A percentile compares a stretch with the other conserved stretches of the same genome.
Evolutionary conservation across 176 grass and related monocot species (phyloP).

Genomic region (Dendrocalamus sinicus): DNA sequence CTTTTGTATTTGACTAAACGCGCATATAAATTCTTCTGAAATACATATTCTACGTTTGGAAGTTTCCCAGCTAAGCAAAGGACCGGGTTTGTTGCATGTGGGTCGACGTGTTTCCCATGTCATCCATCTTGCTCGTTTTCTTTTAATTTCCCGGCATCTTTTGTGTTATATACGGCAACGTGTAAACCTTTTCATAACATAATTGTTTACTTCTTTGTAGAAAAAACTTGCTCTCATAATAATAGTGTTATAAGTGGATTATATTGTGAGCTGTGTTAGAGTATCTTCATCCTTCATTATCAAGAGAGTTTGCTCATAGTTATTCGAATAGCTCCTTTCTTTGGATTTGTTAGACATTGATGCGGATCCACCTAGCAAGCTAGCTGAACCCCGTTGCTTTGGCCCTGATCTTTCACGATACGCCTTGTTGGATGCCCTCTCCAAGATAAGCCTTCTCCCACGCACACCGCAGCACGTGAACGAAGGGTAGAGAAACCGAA

Average conservation of each 20-base stretch:
- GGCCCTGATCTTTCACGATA: too few relatives aligned
- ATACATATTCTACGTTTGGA: neutral
- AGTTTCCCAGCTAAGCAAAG: too few relatives aligned
- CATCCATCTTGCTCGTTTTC: neutral
- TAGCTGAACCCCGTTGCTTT: too few relatives aligned
- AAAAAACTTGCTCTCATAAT: neutral
- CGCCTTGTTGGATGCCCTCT: too few relatives aligned
- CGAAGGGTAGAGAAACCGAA: too few relatives aligned
- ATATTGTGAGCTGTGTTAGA: neutral
- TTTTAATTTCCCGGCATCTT: neutral
- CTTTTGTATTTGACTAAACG: neutral
- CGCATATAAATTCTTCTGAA: neutral
- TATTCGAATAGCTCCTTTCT: neutral
- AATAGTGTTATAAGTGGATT: neutral
- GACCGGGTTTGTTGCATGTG: constrained; percentile 25
- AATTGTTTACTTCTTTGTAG: neutral
- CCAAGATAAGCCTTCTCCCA: too few relatives aligned
- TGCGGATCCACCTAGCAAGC: too few relatives aligned
- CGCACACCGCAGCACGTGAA: too few relatives aligned
- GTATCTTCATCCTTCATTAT: neutral
- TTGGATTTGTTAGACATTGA: neutral
- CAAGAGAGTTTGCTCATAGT: neutral
- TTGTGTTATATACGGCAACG: neutral
- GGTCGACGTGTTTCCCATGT: neutral
- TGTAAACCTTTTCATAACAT: neutral